Percentiles rank a stretch among this genome's conserved stretches.
phyloP scores from a whole-genome alignment of 345 rosid species.

The Populus deltoides region DNA sequence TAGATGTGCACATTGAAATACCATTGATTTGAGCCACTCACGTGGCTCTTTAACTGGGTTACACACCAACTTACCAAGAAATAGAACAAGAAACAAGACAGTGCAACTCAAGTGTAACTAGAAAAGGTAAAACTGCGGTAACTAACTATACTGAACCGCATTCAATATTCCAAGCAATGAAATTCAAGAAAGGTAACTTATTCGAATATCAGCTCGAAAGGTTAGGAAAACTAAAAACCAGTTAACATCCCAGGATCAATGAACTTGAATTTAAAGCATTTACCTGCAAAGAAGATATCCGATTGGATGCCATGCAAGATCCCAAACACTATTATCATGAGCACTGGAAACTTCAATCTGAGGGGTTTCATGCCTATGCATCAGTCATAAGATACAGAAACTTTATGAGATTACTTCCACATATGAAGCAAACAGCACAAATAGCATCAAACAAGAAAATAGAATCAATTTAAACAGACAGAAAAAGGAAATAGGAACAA shows the following conservation, averaged over 20 bases:
- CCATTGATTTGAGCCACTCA: neutral
- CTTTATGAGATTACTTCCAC: constrained; percentile 18
- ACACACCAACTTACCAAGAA: neutral
- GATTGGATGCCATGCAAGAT: constrained; percentile 97
- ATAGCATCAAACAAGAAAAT: neutral
- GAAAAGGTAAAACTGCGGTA: neutral
- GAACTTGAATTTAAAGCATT: neutral
- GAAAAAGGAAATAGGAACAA: neutral
- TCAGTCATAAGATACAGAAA: constrained; percentile 3
- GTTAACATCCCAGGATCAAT: neutral
- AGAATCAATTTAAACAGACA: neutral
- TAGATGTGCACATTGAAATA: neutral
- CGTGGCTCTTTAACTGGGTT: neutral
- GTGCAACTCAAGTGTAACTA: neutral
- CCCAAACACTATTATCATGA: constrained; percentile 95
- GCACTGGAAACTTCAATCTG: constrained; percentile 81
- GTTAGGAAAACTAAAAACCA: neutral
- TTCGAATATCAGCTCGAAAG: neutral
- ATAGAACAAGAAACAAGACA: neutral
- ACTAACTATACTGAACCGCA: neutral
- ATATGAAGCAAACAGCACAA: neutral
- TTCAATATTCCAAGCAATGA: neutral
- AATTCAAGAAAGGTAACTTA: neutral
- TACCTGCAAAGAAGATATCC: constrained; percentile 99
- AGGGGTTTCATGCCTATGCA: constrained; percentile 87